A percentile compares a stretch with the other conserved stretches of the same genome.
These are phyloP conservation scores for Apophysomyces elegans DNA, from an alignment of 371 early-diverging fungal species.

Conservation along the genomic window DNA sequence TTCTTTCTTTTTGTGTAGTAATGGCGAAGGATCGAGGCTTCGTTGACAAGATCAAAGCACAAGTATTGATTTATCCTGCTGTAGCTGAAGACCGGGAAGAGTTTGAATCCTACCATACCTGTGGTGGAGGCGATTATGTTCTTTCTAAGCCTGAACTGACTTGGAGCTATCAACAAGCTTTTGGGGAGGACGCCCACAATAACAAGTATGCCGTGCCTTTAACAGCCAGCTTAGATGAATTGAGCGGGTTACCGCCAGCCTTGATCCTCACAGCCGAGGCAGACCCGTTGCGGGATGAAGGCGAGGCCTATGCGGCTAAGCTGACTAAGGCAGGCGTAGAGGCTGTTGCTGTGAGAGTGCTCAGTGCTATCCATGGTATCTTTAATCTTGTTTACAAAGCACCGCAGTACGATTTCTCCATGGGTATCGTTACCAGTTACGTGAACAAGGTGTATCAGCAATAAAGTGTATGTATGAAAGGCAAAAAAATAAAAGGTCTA, in stretches of 20 bases:
- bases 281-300: conserved; percentile 28
- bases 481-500: no score
- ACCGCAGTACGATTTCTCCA: neutral
- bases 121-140: conserved; percentile 18
- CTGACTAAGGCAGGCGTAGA: conserved; percentile 13
- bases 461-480: neutral
- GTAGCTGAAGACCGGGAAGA: neutral
- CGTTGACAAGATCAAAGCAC: conserved; percentile 12
- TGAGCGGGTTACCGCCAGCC: conserved; percentile 23
- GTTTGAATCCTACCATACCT: conserved; percentile 15
- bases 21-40: conserved; percentile 22
- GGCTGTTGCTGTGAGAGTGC: conserved; percentile 2
- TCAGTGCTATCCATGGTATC: conserved; percentile 17
- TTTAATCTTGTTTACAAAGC: neutral
- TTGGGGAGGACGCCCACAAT: neutral
- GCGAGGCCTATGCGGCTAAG: conserved; percentile 20
- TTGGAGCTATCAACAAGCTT: neutral
- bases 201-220: conserved; percentile 10
- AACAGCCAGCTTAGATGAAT: conserved; percentile 20
- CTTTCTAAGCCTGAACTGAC: conserved; percentile 10
- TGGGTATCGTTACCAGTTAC: neutral
- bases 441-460: neutral
- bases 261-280: conserved; percentile 26
- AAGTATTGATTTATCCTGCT: conserved; percentile 22
- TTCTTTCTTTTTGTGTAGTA: conserved; percentile 7